phyloP scores from a whole-genome alignment of 2,329 filamentous ascomycete genomes.

The Onygenales sp. region DNA sequence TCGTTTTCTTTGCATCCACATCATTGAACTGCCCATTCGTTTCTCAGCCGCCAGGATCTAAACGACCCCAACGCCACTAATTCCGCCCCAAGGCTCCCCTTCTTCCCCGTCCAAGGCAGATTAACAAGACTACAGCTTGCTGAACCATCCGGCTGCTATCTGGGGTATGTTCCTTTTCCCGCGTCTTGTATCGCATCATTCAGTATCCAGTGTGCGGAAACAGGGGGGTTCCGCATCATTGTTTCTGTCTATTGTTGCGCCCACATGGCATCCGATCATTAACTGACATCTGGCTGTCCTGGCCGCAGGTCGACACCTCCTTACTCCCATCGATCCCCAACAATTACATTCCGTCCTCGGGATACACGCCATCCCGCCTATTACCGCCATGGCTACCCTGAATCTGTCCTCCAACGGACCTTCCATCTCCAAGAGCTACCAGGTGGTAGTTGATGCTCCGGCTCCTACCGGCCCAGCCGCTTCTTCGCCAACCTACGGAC shows the following conservation, averaged over 20 bases:
- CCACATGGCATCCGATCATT: too few relatives aligned
- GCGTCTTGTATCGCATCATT: too few relatives aligned
- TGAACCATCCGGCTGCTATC: too few relatives aligned
- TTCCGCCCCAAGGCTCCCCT: too few relatives aligned
- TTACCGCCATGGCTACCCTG: slow-evolving; percentile 59
- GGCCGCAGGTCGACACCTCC: neutral
- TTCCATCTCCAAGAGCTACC: slow-evolving; percentile 69
- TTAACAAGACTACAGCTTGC: too few relatives aligned
- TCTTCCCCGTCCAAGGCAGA: too few relatives aligned
- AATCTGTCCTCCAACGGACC: slow-evolving; percentile 72
- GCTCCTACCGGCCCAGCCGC: slow-evolving; percentile 47
- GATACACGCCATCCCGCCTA: neutral
- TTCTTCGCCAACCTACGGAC: slow-evolving; percentile 70
- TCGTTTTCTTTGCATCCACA: neutral
- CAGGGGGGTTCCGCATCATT: too few relatives aligned
- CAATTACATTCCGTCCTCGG: neutral
- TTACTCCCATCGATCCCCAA: neutral
- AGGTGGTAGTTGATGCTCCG: slow-evolving; percentile 55
- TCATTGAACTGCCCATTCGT: neutral
- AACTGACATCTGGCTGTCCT: too few relatives aligned
- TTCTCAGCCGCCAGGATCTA: neutral
- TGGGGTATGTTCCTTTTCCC: too few relatives aligned
- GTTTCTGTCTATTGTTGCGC: too few relatives aligned
- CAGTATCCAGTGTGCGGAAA: too few relatives aligned
- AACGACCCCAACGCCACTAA: neutral